Conservation (phyloP, 345 rosid species). For the Syzygium aqueum region DNA sequence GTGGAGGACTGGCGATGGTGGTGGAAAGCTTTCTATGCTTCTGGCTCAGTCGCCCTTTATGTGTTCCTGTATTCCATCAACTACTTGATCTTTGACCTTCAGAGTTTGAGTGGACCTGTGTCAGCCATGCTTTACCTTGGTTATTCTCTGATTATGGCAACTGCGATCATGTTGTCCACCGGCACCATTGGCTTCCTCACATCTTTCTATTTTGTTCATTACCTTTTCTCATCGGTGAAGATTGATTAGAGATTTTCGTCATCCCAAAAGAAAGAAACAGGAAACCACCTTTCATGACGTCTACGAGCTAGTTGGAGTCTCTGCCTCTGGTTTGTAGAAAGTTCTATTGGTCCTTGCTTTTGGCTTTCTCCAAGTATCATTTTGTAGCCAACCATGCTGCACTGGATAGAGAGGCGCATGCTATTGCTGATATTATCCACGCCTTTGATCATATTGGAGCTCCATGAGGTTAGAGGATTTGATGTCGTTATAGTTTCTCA, state of each 20-base stretch:
- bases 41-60: slow-evolving; percentile 34
- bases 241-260: slow-evolving; percentile 17
- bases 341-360: slow-evolving; percentile 1
- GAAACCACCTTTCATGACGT: neutral
- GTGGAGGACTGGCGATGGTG: slow-evolving; percentile 50
- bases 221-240: slow-evolving; percentile 40
- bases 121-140: slow-evolving; percentile 38
- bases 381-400: neutral
- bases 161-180: slow-evolving; percentile 39
- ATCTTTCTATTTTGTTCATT: slow-evolving; percentile 40
- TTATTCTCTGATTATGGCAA: slow-evolving; percentile 32
- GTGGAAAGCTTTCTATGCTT: slow-evolving; percentile 49
- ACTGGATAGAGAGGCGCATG: neutral
- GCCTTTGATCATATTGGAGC: neutral
- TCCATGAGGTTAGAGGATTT: neutral
- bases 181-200: slow-evolving; percentile 35
- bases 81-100: slow-evolving; percentile 34
- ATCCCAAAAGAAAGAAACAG: neutral
- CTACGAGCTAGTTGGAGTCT: slow-evolving; percentile 2
- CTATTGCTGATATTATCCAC: neutral
- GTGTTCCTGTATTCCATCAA: slow-evolving; percentile 37
- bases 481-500: neutral
- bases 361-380: neutral
- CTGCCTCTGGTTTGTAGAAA: neutral
- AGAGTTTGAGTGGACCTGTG: slow-evolving; percentile 39